Base-by-base conservation (phyloP, 768 basidiomycete species). In the Kwoniella dendrophila region DNA sequence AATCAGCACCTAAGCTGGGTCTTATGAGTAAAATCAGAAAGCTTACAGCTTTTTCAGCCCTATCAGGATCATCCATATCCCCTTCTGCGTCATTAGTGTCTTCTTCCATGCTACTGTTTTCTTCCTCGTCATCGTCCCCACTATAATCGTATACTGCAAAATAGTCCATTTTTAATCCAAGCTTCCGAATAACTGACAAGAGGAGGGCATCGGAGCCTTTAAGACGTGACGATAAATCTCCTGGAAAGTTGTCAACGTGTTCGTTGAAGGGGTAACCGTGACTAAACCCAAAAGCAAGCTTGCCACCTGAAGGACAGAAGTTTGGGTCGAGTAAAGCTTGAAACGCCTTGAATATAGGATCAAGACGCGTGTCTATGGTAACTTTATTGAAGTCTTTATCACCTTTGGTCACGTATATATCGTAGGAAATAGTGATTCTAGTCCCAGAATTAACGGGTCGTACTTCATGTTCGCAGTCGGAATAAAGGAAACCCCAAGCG, bases 401-500 rank as follows among this genome's bases (percentile, higher is more conserved):
- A 16, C 16, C 34, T 16, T 36, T 36, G 16, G 8, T 36, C 8
- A 43, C 41, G 47, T 52, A 73, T 50, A 72, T 59, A 30, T 72
- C 68, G 40, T 70, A 75, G 0, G 83, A 82, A 49, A 84, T 45
- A 2, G 82, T 84, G 33, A 84, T 76, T 1, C 84, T 80, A 36
- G 80, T 69, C 0, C 84, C 83, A 0, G 79, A 76, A 4, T 36
- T 74, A 55, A 84, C 81, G 0, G 75, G 78, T n/a, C 76, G 40
- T 50, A 84, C 82, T 53, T 84, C 82, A 63, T 83, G 82, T 52
- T 83, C 80, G 61, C 83, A 73, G 49, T 83, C 83, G 33, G 80
- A 78, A 71, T 77, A 82, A 63, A 84, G 83, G 12, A 82, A 81
- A 24, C 76, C 71, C 71, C 81, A 84, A 7, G 76, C 52, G 29